Evolutionary conservation across 1,284 basidiomycete species (phyloP), one percentile per base, ranked within the genome.

Genomic region (Trametes sp.): DNA sequence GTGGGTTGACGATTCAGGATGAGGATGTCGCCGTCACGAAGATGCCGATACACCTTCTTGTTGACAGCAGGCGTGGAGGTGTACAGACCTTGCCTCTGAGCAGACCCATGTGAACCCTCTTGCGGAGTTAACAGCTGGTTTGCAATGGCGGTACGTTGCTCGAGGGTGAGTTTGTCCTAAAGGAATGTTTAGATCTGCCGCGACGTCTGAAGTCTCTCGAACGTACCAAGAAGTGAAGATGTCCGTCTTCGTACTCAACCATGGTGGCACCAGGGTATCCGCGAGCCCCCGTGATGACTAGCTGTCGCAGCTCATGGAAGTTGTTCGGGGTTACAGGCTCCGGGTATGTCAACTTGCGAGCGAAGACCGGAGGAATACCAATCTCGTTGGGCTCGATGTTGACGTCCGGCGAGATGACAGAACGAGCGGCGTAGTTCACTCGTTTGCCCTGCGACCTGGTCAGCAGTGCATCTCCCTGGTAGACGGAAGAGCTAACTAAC

Each of bases 311-410:
- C 73, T 94, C 88, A 67, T 95, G 89, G 65, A 98, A 88, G 77
- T 99, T 99, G 70, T 90, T 85, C 31, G 90, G 86, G 3, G 96
- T 99, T 36, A 99, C 98, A 3, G 97, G 96, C 78, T 98, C 98
- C 13, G 98, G 96, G 78, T 95, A 99, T 5, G 98, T 99, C 70
- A 99, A 82, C 75, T 98, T 98, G 71, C 92, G 88, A 3, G 98
- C 98, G 75, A 99, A 99, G 58, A 99, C 93, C 44, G 98, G 98
- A 14, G 98, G 98, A 28, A 99, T 89, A 58, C 98, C 98, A 64
- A 99, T 99, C 78, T 99, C 98, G 77, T 96, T 98, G 41, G 98
- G 96, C 80, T 99, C 98, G 70, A 99, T 98, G 78, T 99, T 99
- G 74, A 98, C 95, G 74, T 99, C 98, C 11, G 98, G 98, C 33